A percentile compares a stretch with the other conserved stretches of the same genome.
These are phyloP conservation scores for Tylopilus sp. DNA, from an alignment of 768 basidiomycete species.

Conservation along the genomic window DNA sequence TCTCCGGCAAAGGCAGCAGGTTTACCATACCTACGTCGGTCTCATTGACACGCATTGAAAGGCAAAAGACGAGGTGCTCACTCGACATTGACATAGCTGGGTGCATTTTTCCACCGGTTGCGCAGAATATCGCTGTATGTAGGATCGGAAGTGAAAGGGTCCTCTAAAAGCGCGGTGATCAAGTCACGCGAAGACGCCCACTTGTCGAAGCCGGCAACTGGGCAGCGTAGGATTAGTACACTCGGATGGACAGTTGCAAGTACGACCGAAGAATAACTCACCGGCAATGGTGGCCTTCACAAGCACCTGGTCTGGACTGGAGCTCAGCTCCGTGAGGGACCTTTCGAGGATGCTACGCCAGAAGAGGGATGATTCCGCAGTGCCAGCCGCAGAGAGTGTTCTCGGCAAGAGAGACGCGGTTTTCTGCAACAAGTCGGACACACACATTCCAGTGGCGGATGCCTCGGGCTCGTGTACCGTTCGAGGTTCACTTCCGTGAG, in stretches of 20 bases:
- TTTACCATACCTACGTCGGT: conserved; percentile 21
- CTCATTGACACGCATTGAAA: neutral
- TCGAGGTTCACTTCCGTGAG: neutral
- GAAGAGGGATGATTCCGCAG: conserved; percentile 34
- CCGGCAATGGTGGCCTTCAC: conserved; percentile 47
- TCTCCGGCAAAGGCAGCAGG: conserved; percentile 17
- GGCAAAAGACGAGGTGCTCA: conserved; percentile 11
- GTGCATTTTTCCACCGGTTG: conserved; percentile 45
- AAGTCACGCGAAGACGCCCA: conserved; percentile 54
- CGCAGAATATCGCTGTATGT: conserved; percentile 41
- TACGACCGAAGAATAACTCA: conserved; percentile 27
- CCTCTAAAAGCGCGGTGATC: conserved; percentile 66
- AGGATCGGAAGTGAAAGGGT: conserved; percentile 60
- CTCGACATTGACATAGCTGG: conserved; percentile 25
- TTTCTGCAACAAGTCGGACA: conserved; percentile 50
- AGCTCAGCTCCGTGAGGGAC: conserved; percentile 31
- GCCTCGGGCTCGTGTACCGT: neutral
- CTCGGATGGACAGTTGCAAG: neutral
- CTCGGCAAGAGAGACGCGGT: conserved; percentile 44
- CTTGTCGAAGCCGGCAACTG: conserved; percentile 59
- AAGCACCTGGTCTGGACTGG: conserved; percentile 29
- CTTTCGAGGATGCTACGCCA: conserved; percentile 46
- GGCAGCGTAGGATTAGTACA: neutral
- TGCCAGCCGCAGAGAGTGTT: conserved; percentile 31
- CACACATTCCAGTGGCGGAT: conserved; percentile 21